Evolutionary conservation across 805 yeast species (phyloP).

Genomic region (Pichia californica): DNA sequence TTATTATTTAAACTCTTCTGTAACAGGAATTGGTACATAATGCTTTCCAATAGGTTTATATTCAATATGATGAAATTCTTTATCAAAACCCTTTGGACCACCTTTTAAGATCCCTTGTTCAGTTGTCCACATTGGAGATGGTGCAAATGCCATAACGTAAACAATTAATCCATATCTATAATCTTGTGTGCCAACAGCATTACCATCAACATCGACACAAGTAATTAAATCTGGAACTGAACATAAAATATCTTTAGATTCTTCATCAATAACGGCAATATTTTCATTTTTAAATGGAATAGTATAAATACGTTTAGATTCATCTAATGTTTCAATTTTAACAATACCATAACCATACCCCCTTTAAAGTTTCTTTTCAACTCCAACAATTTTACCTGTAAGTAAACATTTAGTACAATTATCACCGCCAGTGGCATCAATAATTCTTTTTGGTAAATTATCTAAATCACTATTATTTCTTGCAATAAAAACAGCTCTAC

Average conservation of each 20-base stretch:
- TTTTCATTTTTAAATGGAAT: conserved; percentile 1
- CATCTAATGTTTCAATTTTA: not conserved
- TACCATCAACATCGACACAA: not conserved
- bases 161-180: conserved; percentile 1
- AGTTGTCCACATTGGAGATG: not conserved
- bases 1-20: not conserved
- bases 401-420: not conserved
- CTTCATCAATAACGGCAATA: not conserved
- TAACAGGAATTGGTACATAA: not conserved
- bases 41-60: not conserved
- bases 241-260: not conserved
- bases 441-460: not conserved
- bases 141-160: not conserved
- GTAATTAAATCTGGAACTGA: not conserved
- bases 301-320: not conserved
- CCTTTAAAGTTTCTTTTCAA: not conserved
- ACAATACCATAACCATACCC: not conserved
- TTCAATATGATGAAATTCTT: not conserved
- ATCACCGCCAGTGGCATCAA: not conserved
- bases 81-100: not conserved
- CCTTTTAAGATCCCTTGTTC: not conserved
- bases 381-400: not conserved
- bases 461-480: not conserved
- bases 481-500: not conserved
- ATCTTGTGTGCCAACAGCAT: conserved; percentile 1